Conservation (phyloP, 1,284 basidiomycete genomes). For the Neonothopanus nambi region DNA sequence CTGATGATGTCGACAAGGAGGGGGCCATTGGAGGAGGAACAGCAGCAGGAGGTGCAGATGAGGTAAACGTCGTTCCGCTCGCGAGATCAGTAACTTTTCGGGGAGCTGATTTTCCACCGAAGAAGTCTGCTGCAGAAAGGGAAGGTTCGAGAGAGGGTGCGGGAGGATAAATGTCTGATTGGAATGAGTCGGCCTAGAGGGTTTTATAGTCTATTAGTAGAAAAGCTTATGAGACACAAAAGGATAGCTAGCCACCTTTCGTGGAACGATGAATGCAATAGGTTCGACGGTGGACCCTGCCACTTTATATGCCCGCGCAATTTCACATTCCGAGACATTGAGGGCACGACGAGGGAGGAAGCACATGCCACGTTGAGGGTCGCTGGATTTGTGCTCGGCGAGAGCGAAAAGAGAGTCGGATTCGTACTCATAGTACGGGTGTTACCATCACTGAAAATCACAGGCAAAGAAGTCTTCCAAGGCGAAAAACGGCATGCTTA, state of each 20-base stretch:
- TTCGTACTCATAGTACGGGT: constrained; percentile 91
- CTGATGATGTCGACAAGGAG: constrained; percentile 20
- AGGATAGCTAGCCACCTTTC: no score
- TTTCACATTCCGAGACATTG: no score
- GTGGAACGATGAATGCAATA: no score
- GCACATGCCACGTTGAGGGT: no score
- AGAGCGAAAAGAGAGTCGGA: no score
- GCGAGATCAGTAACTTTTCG: constrained; percentile 68
- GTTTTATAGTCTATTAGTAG: constrained; percentile 7
- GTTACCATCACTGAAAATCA: constrained; percentile 75
- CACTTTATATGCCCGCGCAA: no score
- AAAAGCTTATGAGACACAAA: no score
- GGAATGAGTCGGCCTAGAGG: constrained; percentile 78
- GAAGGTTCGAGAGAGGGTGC: constrained; percentile 83
- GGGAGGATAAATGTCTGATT: constrained; percentile 93
- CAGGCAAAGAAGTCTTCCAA: constrained; percentile 22
- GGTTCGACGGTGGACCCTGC: no score
- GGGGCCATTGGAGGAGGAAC: constrained; percentile 13
- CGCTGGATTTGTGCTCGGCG: no score
- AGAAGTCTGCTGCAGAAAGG: constrained; percentile 83
- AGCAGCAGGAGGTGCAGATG: constrained; percentile 24
- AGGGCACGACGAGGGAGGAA: no score
- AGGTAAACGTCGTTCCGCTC: constrained; percentile 25
- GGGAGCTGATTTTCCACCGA: constrained; percentile 76
- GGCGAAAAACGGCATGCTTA: constrained; percentile 30